Percentiles rank a stretch among this genome's conserved stretches.
phyloP scores from a whole-genome alignment of 2,329 filamentous ascomycete genomes.

The Orbilia javanica region DNA sequence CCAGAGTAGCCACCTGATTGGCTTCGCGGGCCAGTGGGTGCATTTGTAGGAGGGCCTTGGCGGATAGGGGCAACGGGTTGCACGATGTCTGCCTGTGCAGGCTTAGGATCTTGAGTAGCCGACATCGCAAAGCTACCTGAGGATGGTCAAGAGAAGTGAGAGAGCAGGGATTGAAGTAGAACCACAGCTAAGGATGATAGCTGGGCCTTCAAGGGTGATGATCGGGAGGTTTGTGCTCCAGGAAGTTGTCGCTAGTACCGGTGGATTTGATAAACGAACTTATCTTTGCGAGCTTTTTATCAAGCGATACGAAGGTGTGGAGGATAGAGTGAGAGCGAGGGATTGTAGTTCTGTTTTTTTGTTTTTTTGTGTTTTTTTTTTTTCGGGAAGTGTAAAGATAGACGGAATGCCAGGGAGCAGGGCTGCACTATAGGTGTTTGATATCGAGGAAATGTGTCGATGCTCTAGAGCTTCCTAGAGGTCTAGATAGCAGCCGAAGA shows the following conservation, averaged over 20 bases:
- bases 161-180: neutral
- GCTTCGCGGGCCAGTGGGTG: constrained; percentile 31
- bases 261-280: constrained; percentile 39
- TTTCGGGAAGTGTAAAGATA: neutral
- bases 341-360: neutral
- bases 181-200: constrained; percentile 35
- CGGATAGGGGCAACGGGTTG: neutral
- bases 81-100: constrained; percentile 14
- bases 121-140: constrained; percentile 27
- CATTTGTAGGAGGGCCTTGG: constrained; percentile 18
- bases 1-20: constrained; percentile 34
- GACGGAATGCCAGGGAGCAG: neutral
- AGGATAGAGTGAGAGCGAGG: neutral
- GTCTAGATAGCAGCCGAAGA: neutral
- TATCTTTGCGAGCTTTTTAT: constrained; percentile 45
- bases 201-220: constrained; percentile 26
- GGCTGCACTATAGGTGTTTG: neutral
- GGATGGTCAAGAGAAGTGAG: neutral
- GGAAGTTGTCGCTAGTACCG: neutral
- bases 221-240: constrained; percentile 17
- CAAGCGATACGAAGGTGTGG: constrained; percentile 5
- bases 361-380: neutral
- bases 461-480: constrained; percentile 10
- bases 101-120: constrained; percentile 22
- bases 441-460: neutral